phyloP scores from a whole-genome alignment of 257 asterid species.

The Gynochthodes officinalis region DNA sequence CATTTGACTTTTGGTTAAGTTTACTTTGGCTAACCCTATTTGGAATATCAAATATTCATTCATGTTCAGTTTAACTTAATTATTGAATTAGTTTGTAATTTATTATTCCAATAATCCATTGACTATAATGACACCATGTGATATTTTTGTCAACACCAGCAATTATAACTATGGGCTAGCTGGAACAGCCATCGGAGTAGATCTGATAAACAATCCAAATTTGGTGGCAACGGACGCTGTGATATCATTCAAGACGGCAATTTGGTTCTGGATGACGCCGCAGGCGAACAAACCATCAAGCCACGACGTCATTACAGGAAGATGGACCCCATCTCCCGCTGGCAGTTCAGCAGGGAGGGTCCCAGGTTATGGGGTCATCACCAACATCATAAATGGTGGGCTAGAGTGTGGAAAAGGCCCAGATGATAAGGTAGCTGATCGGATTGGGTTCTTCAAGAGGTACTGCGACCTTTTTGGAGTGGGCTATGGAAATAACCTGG shows the following conservation, averaged over 20 bases:
- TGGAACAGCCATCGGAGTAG: slow-evolving; percentile 25
- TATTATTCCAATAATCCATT: too few species aligned
- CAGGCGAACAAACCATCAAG: slow-evolving; percentile 32
- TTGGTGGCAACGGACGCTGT: slow-evolving; percentile 28
- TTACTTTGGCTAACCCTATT: too few species aligned
- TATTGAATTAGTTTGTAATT: too few species aligned
- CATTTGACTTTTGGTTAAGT: too few species aligned
- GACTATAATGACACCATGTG: too few species aligned
- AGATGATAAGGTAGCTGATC: slow-evolving; percentile 15
- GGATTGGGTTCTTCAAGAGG: slow-evolving; percentile 29
- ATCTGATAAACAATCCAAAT: slow-evolving; percentile 30
- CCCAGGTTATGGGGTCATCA: slow-evolving; percentile 34
- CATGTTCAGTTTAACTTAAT: too few species aligned
- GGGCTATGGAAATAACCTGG: slow-evolving; percentile 29
- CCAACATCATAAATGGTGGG: slow-evolving; percentile 39
- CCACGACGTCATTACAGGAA: slow-evolving; percentile 25
- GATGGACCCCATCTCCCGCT: slow-evolving; percentile 29
- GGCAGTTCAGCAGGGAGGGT: slow-evolving; percentile 21
- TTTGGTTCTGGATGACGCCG: slow-evolving; percentile 44
- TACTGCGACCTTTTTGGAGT: slow-evolving; percentile 26
- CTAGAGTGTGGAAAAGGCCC: slow-evolving; percentile 26
- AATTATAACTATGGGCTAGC: slow-evolving; percentile 30
- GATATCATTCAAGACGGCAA: slow-evolving; percentile 30
- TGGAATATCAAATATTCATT: too few species aligned
- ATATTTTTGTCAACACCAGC: too few species aligned